phyloP scores from a whole-genome alignment of 1,139 yeast species.

The Candida labiduridarum region DNA sequence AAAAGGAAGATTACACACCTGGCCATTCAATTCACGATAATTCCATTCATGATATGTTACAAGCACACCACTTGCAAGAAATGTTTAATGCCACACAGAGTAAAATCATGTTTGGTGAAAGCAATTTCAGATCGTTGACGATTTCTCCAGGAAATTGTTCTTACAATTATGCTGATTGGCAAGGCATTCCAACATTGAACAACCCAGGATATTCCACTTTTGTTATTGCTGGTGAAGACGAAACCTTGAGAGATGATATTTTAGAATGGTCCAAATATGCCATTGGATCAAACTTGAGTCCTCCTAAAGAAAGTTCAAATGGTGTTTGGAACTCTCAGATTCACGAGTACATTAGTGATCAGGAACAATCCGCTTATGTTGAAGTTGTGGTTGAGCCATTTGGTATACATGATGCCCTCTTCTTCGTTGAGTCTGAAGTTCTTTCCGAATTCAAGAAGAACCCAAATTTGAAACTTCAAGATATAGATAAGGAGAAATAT shows the following conservation, averaged over 20 bases:
- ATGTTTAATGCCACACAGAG: conserved; percentile 1
- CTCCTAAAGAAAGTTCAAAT: conserved; percentile 29
- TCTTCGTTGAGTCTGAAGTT: conserved; percentile 34
- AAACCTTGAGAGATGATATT: conserved; percentile 45
- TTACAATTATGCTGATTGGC: conserved; percentile 32
- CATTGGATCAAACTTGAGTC: conserved; percentile 27
- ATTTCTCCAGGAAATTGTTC: conserved; percentile 22
- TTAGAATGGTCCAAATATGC: conserved; percentile 40
- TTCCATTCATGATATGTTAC: conserved; percentile 33
- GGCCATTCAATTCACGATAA: conserved; percentile 41
- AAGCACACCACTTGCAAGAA: conserved; percentile 11
- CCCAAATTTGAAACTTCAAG: conserved; percentile 14
- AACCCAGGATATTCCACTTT: conserved; percentile 30
- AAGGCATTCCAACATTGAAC: conserved; percentile 33
- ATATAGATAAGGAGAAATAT: conserved; percentile 23
- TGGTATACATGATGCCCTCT: conserved; percentile 45
- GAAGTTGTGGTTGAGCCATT: conserved; percentile 40
- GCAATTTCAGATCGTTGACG: conserved; percentile 11
- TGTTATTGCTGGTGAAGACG: conserved; percentile 47
- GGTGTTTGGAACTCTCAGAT: conserved; percentile 22
- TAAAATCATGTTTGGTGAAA: conserved; percentile 16
- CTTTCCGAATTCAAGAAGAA: conserved; percentile 15
- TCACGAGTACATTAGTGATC: conserved; percentile 21
- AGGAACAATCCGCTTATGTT: conserved; percentile 19
- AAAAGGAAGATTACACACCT: conserved; percentile 18